Conservation (phyloP, 129 eudicot species). For the Centaurea solstitialis region DNA sequence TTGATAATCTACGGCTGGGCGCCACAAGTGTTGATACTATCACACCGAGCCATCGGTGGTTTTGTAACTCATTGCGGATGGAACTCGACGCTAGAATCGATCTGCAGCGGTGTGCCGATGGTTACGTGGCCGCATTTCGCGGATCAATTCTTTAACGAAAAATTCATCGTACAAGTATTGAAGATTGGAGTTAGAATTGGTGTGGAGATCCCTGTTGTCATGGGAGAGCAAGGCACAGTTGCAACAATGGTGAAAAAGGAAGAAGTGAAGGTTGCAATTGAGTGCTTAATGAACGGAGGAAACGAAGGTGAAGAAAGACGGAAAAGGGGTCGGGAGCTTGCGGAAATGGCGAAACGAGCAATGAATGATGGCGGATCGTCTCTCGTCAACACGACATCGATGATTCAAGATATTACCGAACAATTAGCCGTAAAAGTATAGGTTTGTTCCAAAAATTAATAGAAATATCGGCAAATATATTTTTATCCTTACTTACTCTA, state of each 20-base stretch:
- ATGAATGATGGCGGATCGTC: slow-evolving; percentile 49
- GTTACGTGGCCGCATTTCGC: slow-evolving; percentile 56
- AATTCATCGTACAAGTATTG: slow-evolving; percentile 35
- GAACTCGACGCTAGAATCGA: slow-evolving; percentile 58
- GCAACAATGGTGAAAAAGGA: slow-evolving; percentile 34
- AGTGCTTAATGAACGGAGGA: slow-evolving; percentile 40
- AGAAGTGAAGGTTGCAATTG: slow-evolving; percentile 30
- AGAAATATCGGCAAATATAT: too few relatives aligned
- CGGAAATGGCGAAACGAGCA: slow-evolving; percentile 45
- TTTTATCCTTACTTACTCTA: too few relatives aligned
- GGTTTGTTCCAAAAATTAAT: too few relatives aligned
- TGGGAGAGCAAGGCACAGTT: slow-evolving; percentile 30
- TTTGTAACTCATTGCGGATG: slow-evolving; percentile 71
- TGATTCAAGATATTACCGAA: slow-evolving; percentile 29
- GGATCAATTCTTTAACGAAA: slow-evolving; percentile 51
- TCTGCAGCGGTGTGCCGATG: slow-evolving; percentile 51
- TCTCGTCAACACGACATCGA: background rate
- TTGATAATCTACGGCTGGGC: slow-evolving; percentile 59
- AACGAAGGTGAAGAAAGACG: slow-evolving; percentile 37
- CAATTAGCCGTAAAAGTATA: too few relatives aligned
- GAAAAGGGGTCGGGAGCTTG: slow-evolving; percentile 36
- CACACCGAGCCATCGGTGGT: slow-evolving; percentile 55
- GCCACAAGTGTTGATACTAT: slow-evolving; percentile 52
- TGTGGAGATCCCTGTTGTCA: slow-evolving; percentile 21
- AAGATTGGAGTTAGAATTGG: slow-evolving; percentile 46